Evolutionary conservation across 2,329 filamentous ascomycete species (phyloP).

Genomic region (Microcyclospora tardicrescens): DNA sequence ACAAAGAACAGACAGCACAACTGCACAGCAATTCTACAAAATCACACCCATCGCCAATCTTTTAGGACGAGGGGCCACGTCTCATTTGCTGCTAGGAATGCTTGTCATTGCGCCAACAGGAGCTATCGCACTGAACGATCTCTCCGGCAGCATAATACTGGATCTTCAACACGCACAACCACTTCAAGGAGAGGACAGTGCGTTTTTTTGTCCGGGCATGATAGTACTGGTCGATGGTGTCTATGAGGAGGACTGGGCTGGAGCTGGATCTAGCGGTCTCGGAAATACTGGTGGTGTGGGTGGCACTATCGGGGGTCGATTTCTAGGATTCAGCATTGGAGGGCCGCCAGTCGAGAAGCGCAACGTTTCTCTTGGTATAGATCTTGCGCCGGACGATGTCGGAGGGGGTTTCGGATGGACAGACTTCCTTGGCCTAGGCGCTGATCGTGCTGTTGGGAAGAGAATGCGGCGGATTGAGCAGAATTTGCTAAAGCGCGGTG

Average conservation of each 20-base stretch:
- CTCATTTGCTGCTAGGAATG: conserved; percentile 77
- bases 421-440: conserved; percentile 85
- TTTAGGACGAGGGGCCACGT: conserved; percentile 66
- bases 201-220: conserved; percentile 93
- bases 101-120: conserved; percentile 71
- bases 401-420: conserved; percentile 91
- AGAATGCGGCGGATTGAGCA: conserved; percentile 74
- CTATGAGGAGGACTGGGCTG: conserved; percentile 86
- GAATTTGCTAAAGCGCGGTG: conserved; percentile 40
- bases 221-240: conserved; percentile 86
- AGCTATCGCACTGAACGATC: conserved; percentile 67
- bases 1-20: conserved; percentile 45
- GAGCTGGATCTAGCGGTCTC: conserved; percentile 41
- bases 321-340: conserved; percentile 80
- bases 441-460: conserved; percentile 67
- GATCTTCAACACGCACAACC: conserved; percentile 70
- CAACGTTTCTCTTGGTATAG: conserved; percentile 60
- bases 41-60: conserved; percentile 73
- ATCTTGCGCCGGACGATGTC: conserved; percentile 38
- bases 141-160: conserved; percentile 75
- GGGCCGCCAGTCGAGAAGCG: conserved; percentile 85
- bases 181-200: conserved; percentile 59
- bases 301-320: conserved; percentile 81
- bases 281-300: conserved; percentile 72
- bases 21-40: conserved; percentile 57